Evolutionary conservation across 2,329 filamentous ascomycete species (phyloP), one percentile per base, ranked within the genome.

Genomic region (Fusarium succisae): DNA sequence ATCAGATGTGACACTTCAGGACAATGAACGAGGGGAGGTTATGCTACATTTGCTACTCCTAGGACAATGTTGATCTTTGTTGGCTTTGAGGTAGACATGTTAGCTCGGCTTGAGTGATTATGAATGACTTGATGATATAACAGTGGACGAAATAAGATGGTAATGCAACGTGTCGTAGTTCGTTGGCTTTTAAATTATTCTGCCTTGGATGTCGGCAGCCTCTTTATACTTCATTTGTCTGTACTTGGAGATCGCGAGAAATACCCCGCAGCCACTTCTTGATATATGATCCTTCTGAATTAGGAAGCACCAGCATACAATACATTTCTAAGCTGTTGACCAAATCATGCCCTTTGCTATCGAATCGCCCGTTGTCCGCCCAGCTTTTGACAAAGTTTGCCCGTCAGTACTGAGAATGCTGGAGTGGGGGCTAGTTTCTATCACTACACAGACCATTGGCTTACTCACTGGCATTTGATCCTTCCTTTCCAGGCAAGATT

Each of bases 141-240:
- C 9, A 6, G 7, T 8, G 1, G 10, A 9, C 7, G 2, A 5
- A 22, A 7, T 0, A 6, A 17, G 6, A 8, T 39, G 7, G 8
- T 2, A 13, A 6, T n/a, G 3, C 6, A 39, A 18, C 1, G 7
- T 8, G 0, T 28, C 2, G 51, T 14, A 17, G 24, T 54, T 15
- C 2, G 35, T 18, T 18, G 24, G 8, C 8, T 38, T 26, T 38
- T 10, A 9, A 5, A 4, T 26, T 15, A 2, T 8, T 38, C 4
- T 38, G 24, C 7, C 20, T 22, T 28, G 5, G 18, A 5, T 9
- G 3, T 38, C 3, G 7, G 11, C 20, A 13, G 50, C 24, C 4
- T 9, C 35, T 54, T 55, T 55, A 55, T 55, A 39, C 24, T n/a
- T n/a, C 11, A 28, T 39, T 39, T 9, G 2, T n/a, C 20, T 28